Conservation (phyloP, 139 green algal species). For the Asterochloris sp. region DNA sequence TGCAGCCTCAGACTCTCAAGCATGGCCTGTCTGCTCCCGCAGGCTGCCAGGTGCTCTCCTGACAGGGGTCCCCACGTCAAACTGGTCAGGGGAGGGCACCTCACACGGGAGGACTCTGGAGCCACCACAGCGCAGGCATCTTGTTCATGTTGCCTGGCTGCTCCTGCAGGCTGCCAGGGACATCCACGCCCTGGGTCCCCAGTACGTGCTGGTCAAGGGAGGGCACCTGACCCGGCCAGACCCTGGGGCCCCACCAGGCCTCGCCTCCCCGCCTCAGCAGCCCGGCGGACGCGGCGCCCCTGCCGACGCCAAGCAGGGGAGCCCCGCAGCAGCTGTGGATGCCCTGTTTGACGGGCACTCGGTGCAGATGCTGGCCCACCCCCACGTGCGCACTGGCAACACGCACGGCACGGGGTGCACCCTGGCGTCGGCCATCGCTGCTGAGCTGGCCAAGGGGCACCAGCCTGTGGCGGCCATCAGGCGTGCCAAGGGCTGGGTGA, state of each 20-base stretch:
- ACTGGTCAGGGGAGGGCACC: too few relatives aligned
- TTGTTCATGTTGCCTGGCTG: background rate
- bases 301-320: background rate
- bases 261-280: too few relatives aligned
- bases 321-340: slow-evolving; percentile 43
- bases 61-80: too few relatives aligned
- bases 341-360: slow-evolving; percentile 80
- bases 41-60: too few relatives aligned
- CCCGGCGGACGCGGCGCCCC: too few relatives aligned
- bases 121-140: background rate
- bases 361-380: slow-evolving; percentile 39
- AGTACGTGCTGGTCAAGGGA: slow-evolving; percentile 49
- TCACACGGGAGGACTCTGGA: too few relatives aligned
- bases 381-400: slow-evolving; percentile 59
- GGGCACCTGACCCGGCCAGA: slow-evolving; percentile 63
- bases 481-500: slow-evolving; percentile 68
- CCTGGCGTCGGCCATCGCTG: slow-evolving; percentile 80
- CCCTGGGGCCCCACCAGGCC: background rate
- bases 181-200: slow-evolving; percentile 55
- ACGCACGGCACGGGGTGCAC: slow-evolving; percentile 96
- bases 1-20: too few relatives aligned
- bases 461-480: slow-evolving; percentile 49
- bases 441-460: slow-evolving; percentile 78
- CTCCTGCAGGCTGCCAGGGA: slow-evolving; percentile 44
- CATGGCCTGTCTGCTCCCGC: too few relatives aligned